Percentiles rank a stretch among this genome's conserved stretches.
phyloP scores from a whole-genome alignment of 148 eudicot genomes.

The Rhododendron simsii region DNA sequence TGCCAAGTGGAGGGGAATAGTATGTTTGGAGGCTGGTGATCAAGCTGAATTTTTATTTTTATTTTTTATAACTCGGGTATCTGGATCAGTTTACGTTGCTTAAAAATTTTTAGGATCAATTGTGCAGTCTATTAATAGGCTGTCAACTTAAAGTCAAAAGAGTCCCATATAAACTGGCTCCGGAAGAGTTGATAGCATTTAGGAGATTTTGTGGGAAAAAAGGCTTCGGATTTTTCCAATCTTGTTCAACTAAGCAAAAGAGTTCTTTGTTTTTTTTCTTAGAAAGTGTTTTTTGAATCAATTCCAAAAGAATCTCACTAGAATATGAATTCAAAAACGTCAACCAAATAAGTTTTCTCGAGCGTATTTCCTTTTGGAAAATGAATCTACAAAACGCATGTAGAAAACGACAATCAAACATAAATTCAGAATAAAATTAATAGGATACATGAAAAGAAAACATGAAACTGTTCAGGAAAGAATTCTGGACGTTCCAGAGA shows the following conservation, averaged over 20 bases:
- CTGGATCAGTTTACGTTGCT: too few species aligned
- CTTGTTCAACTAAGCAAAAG: too few species aligned
- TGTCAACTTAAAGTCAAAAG: neutral
- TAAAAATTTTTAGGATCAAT: neutral
- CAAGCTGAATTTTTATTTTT: neutral
- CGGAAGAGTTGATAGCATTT: too few species aligned
- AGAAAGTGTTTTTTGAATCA: neutral
- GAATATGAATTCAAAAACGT: neutral
- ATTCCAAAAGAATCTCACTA: neutral
- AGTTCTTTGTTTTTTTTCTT: too few species aligned
- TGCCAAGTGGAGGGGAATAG: neutral
- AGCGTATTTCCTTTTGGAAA: neutral
- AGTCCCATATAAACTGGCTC: too few species aligned
- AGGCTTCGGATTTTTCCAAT: too few species aligned
- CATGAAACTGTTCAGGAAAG: too few species aligned
- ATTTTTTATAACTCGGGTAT: neutral
- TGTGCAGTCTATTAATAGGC: neutral
- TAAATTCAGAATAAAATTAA: too few species aligned
- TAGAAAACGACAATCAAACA: too few species aligned
- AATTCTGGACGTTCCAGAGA: too few species aligned
- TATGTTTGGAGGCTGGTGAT: neutral
- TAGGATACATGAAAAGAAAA: too few species aligned
- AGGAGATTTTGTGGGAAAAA: neutral
- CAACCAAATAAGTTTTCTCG: too few species aligned
- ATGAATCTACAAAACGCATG: neutral